Base-by-base conservation (phyloP, 164 flowering plant genomes). In the Sextonia rubra region DNA sequence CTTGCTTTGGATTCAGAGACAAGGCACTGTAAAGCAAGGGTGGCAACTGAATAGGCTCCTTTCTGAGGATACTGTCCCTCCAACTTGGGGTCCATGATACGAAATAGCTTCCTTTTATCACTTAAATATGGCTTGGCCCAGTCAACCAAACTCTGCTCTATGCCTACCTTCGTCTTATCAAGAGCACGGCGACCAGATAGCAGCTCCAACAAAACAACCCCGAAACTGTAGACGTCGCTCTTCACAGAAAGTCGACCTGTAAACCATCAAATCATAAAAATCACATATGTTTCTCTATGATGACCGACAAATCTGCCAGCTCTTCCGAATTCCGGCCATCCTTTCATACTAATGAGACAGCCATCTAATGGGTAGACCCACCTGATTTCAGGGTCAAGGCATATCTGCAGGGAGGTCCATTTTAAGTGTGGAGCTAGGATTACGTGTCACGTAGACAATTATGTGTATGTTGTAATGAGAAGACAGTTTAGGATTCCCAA, bases 31-130 rank as follows among this genome's bases (percentile, higher is more conserved):
- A 80, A 61, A 30, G 94, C 94, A 47, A 92, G 84, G 66, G 81
- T 78, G 30, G 93, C 91, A 65, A 88, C 91, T n/a, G 74, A 73
- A 47, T 48, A 75, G 18, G 90, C 95, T 71, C 77, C 95, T 77
- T 88, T 90, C 77, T 89, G 86, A 30, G 96, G 86, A 63, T 88
- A 88, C 73, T 86, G 87, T 1, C 88, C 89, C 60, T 79, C 91
- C 23, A 88, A 75, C 52, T 80, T 83, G 7, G 85, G 82, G 77
- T 86, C 92, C 89, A 88, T 90, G 23, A 92, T 88, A 29, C 93
- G 80, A 30, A 60, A 62, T 24, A 71, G 12, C 67, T 71, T 71
- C 9, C 58, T 52, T 18, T 4, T 71, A 67, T 85, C 88, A 23
- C 70, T 67, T 61, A 89, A 25, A 61, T 79, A 80, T 12, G 89